Conservation (phyloP, 2,329 filamentous ascomycete genomes). For the Ophiobolus disseminans region DNA sequence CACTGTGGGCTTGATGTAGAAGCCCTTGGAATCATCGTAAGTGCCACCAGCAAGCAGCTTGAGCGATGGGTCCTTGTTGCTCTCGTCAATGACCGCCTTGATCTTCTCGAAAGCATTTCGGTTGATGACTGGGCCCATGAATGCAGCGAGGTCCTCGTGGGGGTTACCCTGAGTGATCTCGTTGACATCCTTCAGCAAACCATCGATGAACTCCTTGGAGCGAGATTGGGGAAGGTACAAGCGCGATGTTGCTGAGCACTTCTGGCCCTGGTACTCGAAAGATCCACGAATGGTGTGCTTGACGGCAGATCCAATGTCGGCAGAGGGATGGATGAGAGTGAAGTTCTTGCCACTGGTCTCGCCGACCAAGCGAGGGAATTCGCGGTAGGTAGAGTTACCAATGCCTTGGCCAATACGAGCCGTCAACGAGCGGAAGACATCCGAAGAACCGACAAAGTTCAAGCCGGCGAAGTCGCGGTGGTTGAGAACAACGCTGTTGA, state of each 20-base stretch:
- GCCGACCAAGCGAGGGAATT: constrained; percentile 85
- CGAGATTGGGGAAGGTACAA: constrained; percentile 76
- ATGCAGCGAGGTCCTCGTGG: constrained; percentile 70
- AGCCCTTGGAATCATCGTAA: constrained; percentile 78
- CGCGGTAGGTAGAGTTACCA: constrained; percentile 77
- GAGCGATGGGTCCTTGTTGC: constrained; percentile 74
- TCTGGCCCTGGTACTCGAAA: constrained; percentile 89
- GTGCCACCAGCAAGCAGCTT: constrained; percentile 75
- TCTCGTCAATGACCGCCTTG: constrained; percentile 73
- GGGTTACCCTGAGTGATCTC: constrained; percentile 74
- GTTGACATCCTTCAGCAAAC: constrained; percentile 69
- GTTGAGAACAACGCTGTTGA: constrained; percentile 76
- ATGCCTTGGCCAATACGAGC: constrained; percentile 82
- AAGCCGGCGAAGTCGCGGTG: constrained; percentile 85
- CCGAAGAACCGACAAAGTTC: constrained; percentile 90
- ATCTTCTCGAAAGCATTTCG: constrained; percentile 80
- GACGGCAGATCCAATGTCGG: constrained; percentile 78
- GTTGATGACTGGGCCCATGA: constrained; percentile 87
- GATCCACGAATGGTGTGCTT: constrained; percentile 82
- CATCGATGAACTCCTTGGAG: constrained; percentile 72
- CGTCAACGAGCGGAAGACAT: constrained; percentile 86
- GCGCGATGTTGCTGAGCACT: constrained; percentile 83
- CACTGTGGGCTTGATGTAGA: constrained; percentile 81
- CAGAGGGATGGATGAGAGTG: constrained; percentile 77
- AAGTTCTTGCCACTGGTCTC: constrained; percentile 95